phyloP scores from a whole-genome alignment of 2,329 filamentous ascomycete genomes.

The Fusarium irregulare region DNA sequence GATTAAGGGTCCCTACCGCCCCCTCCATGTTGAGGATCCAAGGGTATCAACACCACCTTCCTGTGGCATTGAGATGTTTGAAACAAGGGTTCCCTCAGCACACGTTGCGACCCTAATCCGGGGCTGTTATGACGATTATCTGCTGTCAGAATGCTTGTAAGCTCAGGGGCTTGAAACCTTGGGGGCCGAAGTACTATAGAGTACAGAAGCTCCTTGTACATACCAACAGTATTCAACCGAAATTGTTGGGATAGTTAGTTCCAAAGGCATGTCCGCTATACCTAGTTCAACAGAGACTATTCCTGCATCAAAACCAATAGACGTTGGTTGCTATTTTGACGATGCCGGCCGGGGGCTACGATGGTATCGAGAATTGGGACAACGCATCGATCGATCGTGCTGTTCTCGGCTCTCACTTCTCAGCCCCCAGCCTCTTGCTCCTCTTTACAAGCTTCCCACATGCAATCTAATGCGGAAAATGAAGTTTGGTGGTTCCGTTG shows the following conservation, averaged over 20 bases:
- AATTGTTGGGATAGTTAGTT: not conserved
- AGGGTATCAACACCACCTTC: slow-evolving; percentile 38
- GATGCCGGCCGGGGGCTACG: not conserved
- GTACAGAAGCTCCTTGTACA: not conserved
- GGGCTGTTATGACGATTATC: not conserved
- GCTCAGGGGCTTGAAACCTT: not conserved
- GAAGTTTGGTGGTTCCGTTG: not conserved
- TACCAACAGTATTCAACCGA: not conserved
- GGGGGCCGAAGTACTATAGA: not conserved
- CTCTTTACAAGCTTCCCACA: not conserved
- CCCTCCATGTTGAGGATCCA: slow-evolving; percentile 11
- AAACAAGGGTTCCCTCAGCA: slow-evolving; percentile 12
- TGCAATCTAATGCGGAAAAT: not conserved
- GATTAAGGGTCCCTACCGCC: slow-evolving; percentile 30
- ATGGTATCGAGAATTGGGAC: not conserved
- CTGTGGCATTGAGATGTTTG: not conserved
- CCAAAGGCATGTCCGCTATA: not conserved
- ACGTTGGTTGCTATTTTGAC: not conserved
- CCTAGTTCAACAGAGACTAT: not conserved
- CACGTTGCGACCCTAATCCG: not conserved
- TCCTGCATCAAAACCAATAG: not conserved
- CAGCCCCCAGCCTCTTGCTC: not conserved
- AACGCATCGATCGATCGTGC: not conserved
- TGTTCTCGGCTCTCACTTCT: not conserved
- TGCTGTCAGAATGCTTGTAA: not conserved